Base-by-base conservation (phyloP, 169 alveolate species). In the Cryptosporidium muris region DNA sequence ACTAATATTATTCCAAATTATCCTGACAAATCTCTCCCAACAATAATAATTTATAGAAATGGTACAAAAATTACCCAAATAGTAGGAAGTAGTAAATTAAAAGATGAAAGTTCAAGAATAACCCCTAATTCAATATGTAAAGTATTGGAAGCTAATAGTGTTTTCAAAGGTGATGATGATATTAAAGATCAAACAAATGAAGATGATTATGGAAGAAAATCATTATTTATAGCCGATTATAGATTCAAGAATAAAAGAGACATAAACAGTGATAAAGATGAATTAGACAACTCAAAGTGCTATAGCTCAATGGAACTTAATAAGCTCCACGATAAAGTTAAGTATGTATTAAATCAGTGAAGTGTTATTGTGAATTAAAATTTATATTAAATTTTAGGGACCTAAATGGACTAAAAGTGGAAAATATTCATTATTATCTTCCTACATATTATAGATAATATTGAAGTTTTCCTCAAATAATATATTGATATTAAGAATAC, bases 1-100 rank as follows among this genome's bases (percentile, higher is more conserved):
- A 80, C 56, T 6, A 82, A 90, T 52, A 65, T 91, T 16, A 64
- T 92, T 14, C 93, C 93, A 38, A 85, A 89, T 68, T 92, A 88
- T 65, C 95, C 95, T 0, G 94, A 89, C 63, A 54, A 63, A n/a
- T 90, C 89, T 25, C 42, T 91, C 8, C 95, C 95, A 2, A 88
- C 91, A 1, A 51, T 92, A 25, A 85, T 92, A 14, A 82, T 92
- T n/a, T 92, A 92, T 51, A 82, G 81, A 60, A 89, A 82, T 49
- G 95, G 95, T n/a, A 36, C 65, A 7, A 90, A 93, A 49, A 80
- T 58, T 34, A 81, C 89, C 38, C 95, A 92, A 58, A 80, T 92
- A 6, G 56, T 63, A 52, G 91, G 93, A 14, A 16, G 64, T 42
- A 16, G 80, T 65, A 52, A 88, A 81, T 37, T 37, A 65, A 60